phyloP scores from a whole-genome alignment of 345 rosid genomes.

The Eucalyptus curtisii region DNA sequence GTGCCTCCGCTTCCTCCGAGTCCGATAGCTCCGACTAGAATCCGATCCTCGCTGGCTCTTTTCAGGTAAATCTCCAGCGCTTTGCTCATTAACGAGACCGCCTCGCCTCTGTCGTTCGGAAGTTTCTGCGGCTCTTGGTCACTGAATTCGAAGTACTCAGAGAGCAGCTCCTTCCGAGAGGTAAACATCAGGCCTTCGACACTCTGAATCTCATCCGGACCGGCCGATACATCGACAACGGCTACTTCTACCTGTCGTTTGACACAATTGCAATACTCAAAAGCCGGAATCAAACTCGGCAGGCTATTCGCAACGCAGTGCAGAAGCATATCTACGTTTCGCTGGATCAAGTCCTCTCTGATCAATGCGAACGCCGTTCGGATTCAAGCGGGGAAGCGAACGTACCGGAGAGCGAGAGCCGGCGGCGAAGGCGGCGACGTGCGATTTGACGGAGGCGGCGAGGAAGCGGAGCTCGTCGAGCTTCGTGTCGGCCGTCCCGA shows the following conservation, averaged over 20 bases:
- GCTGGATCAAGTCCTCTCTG: background rate
- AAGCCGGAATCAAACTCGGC: background rate
- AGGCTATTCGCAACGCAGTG: background rate
- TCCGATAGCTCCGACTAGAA: slow-evolving; percentile 60
- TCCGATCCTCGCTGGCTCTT: slow-evolving; percentile 15
- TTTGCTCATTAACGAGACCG: slow-evolving; percentile 58
- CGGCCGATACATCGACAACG: slow-evolving; percentile 70
- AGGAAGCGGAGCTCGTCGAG: slow-evolving; percentile 74
- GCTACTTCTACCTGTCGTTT: slow-evolving; percentile 43
- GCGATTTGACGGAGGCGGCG: slow-evolving; percentile 47
- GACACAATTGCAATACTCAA: background rate
- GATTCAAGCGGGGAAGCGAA: background rate
- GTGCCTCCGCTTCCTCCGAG: slow-evolving; percentile 94
- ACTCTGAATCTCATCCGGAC: slow-evolving; percentile 14
- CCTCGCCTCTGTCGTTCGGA: slow-evolving; percentile 60
- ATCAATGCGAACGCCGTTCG: background rate
- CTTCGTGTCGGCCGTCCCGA: slow-evolving; percentile 86
- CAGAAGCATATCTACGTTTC: background rate
- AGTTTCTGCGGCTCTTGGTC: slow-evolving; percentile 8
- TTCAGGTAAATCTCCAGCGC: slow-evolving; percentile 47
- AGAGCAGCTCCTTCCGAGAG: slow-evolving; percentile 41
- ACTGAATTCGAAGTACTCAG: slow-evolving; percentile 15
- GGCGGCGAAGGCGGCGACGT: slow-evolving; percentile 27
- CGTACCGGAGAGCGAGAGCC: slow-evolving; percentile 35
- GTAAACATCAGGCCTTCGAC: slow-evolving; percentile 35